Evolutionary conservation across 2,329 filamentous ascomycete species (phyloP).

Genomic region (Penicillium concentricum): DNA sequence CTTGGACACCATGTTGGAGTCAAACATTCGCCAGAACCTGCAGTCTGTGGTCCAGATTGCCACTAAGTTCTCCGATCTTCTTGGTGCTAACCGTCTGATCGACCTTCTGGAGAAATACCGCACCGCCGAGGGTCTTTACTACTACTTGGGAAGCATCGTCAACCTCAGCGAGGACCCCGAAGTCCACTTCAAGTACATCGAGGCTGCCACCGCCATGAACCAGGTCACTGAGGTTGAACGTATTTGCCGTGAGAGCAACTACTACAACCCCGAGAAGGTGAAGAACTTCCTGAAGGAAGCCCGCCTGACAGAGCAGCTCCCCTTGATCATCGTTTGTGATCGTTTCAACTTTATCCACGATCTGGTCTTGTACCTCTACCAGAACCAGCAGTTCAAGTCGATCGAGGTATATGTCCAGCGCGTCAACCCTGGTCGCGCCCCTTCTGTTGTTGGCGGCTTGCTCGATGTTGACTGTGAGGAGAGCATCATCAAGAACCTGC

Average conservation of each 20-base stretch:
- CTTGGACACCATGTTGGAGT: slow-evolving; percentile 92
- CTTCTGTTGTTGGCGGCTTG: slow-evolving; percentile 87
- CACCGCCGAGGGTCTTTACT: slow-evolving; percentile 94
- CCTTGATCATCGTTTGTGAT: slow-evolving; percentile 96
- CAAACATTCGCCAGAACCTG: slow-evolving; percentile 95
- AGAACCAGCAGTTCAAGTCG: slow-evolving; percentile 98
- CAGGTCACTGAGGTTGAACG: slow-evolving; percentile 96
- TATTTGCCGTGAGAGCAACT: slow-evolving; percentile 90
- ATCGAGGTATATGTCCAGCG: slow-evolving; percentile 98
- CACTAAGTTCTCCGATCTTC: slow-evolving; percentile 95
- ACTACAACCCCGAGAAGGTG: slow-evolving; percentile 89
- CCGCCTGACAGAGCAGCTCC: slow-evolving; percentile 84
- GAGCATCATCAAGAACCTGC: slow-evolving; percentile 87
- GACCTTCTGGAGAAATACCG: slow-evolving; percentile 97
- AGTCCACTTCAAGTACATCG: slow-evolving; percentile 99
- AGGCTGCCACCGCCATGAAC: slow-evolving; percentile 89
- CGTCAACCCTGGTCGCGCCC: slow-evolving; percentile 87
- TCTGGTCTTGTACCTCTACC: slow-evolving; percentile 92
- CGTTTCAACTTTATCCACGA: slow-evolving; percentile 99
- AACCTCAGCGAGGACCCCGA: slow-evolving; percentile 94
- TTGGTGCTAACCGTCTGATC: slow-evolving; percentile 83
- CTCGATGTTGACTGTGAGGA: slow-evolving; percentile 98
- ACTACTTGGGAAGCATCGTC: slow-evolving; percentile 96
- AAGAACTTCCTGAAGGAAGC: slow-evolving; percentile 99
- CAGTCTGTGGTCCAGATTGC: slow-evolving; percentile 93